Conservation (phyloP, 1,139 yeast genomes). For the Blastobotrys malaysiensis region DNA sequence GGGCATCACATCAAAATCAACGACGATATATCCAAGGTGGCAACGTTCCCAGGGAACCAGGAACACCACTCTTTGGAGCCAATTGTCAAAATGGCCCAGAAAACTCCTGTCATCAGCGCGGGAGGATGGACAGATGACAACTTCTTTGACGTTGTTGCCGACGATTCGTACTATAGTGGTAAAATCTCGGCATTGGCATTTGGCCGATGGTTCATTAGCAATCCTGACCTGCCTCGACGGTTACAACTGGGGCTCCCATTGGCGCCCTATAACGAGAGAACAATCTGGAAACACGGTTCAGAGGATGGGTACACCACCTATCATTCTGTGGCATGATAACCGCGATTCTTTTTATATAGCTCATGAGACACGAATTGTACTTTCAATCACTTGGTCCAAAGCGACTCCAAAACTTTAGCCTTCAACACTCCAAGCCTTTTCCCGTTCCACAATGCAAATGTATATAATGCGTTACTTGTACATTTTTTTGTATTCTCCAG, state of each 20-base stretch:
- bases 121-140: constrained; percentile 23
- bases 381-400: too few relatives aligned
- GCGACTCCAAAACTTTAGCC: too few relatives aligned
- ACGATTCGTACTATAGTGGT: constrained; percentile 27
- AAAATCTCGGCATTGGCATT: constrained; percentile 37
- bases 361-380: background rate
- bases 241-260: constrained; percentile 32
- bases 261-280: background rate
- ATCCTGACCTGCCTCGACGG: constrained; percentile 44
- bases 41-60: constrained; percentile 10
- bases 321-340: background rate
- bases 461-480: constrained; percentile 3
- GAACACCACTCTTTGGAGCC: background rate
- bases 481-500: constrained; percentile 67
- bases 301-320: background rate
- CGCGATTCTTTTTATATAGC: background rate
- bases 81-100: constrained; percentile 30
- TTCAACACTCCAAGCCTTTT: too few relatives aligned
- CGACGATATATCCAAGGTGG: constrained; percentile 7
- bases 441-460: too few relatives aligned
- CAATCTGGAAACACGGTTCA: background rate
- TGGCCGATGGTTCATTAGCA: constrained; percentile 44
- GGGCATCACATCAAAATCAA: constrained; percentile 27
- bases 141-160: background rate
- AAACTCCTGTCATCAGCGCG: constrained; percentile 37